phyloP scores from a whole-genome alignment of 1,284 basidiomycete species.

The Cryptococcus jaspeensis region DNA sequence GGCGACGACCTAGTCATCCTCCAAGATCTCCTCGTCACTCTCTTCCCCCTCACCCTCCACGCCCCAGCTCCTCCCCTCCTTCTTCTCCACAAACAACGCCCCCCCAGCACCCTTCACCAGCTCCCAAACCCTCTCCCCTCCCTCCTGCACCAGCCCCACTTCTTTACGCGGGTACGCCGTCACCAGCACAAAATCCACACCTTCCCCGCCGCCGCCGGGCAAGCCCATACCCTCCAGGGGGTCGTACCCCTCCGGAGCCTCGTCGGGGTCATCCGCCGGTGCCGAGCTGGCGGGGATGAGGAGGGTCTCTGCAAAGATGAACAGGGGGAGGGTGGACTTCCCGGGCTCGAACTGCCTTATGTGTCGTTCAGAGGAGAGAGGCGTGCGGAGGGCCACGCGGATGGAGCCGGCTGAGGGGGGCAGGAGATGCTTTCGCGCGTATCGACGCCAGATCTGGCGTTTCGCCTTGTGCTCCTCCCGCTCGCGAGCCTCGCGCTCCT shows the following conservation, averaged over 20 bases:
- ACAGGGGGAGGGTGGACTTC: conserved; percentile 34
- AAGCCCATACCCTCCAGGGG: conserved; percentile 11
- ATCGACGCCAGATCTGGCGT: conserved; percentile 39
- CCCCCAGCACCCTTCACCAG: conserved; percentile 43
- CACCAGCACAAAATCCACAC: conserved; percentile 27
- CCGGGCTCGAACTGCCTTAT: conserved; percentile 31
- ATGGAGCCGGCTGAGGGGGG: conserved; percentile 27
- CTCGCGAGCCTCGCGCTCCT: conserved; percentile 16
- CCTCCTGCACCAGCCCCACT: conserved; percentile 28
- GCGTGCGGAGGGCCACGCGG: conserved; percentile 40
- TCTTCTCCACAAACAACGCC: conserved; percentile 47
- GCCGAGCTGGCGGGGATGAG: conserved; percentile 30
- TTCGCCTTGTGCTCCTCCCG: conserved; percentile 21
- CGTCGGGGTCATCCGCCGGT: conserved; percentile 30
- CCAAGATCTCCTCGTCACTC: conserved; percentile 11
- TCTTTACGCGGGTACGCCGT: conserved; percentile 46
- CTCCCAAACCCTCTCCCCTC: conserved; percentile 42
- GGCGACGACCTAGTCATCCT: conserved; percentile 2
- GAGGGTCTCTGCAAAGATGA: conserved; percentile 48
- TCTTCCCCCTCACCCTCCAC: conserved; percentile 17
- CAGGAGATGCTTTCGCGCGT: conserved; percentile 43
- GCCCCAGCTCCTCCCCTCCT: conserved; percentile 34
- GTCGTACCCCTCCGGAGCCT: conserved; percentile 37
- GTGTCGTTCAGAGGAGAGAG: conserved; percentile 36
- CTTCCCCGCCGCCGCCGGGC: conserved; percentile 1